Base-by-base conservation (phyloP, 2,329 filamentous ascomycete genomes). In the Alternaria conjuncta region DNA sequence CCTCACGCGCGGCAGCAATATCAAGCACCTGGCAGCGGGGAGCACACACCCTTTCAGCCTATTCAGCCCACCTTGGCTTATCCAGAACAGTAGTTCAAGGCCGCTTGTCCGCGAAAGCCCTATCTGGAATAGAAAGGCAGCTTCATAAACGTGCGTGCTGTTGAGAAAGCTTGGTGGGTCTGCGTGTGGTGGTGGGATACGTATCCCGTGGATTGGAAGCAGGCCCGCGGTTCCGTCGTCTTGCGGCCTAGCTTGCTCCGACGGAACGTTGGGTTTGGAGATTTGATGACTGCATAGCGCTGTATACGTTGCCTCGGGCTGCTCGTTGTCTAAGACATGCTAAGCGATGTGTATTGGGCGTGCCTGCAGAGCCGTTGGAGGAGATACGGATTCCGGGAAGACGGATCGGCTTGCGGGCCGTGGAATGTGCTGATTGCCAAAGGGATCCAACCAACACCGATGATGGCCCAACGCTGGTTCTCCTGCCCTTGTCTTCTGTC, bases 31-130 rank as follows among this genome's bases (percentile, higher is more conserved):
- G 36, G 23, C 60, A 47, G 26, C 47, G 36, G 26, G 44, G 30
- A 46, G 45, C 15, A 13, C 10, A 49, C 32, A 55, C 56, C 57
- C 57, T 61, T 68, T 67, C 61, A 67, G 66, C 59, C 66, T 65
- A 60, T 64, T 69, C 43, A 49, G 41, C 28, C 53, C 46, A 53
- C 11, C 50, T 64, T 61, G 59, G 55, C 59, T 47, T 26, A 56
- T 43, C 49, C 36, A 46, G 30, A 50, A 18, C 6, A 57, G 13
- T 47, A 11, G 21, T 20, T 46, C 49, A 20, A 43, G 36, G 43
- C 56, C 53, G 18, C 54, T 54, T 53, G 60, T 30, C 50, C 53
- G 28, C 8, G 25, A 49, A 45, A 18, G 41, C 32, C 23, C 36
- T 41, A 58, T 41, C 32, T 50, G n/a, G n/a, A 20, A 58, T 50